A percentile compares a stretch with the other conserved stretches of the same genome.
Conservation (phyloP, 306 rosid genomes). For the Rosa lucieae region DNA sequence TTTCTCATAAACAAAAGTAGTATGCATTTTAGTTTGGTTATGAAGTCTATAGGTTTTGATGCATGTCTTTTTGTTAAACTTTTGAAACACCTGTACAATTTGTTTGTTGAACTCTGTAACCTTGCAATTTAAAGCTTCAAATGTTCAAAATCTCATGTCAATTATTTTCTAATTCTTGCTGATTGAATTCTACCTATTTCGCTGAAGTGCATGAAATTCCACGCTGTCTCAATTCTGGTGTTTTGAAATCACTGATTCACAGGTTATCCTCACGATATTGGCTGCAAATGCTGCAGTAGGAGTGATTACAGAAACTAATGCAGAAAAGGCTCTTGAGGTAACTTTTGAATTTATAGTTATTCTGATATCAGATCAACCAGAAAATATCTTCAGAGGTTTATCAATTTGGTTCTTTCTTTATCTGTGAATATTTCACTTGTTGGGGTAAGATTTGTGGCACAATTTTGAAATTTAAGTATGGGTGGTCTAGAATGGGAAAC, state of each 20-base stretch:
- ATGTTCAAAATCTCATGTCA: not conserved
- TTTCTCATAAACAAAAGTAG: not conserved
- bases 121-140: slow-evolving; percentile 13
- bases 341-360: slow-evolving; percentile 23
- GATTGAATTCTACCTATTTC: not conserved
- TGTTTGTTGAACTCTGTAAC: slow-evolving; percentile 12
- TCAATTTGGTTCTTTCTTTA: not conserved
- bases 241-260: slow-evolving; percentile 27
- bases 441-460: not conserved
- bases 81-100: not conserved
- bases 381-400: slow-evolving; percentile 12
- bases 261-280: slow-evolving; percentile 94
- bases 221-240: not conserved
- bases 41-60: not conserved
- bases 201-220: not conserved
- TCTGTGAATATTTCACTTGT: not conserved
- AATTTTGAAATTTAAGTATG: not conserved
- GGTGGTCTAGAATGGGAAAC: not conserved
- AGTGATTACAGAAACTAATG: slow-evolving; percentile 93
- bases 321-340: slow-evolving; percentile 98
- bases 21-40: not conserved
- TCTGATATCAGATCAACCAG: not conserved
- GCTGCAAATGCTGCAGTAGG: slow-evolving; percentile 98
- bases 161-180: not conserved
- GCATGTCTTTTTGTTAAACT: not conserved